Percentiles rank a stretch among this genome's conserved stretches.
phyloP scores from a whole-genome alignment of 176 grass and related monocot genomes.

The Thinopyrum elongatum region DNA sequence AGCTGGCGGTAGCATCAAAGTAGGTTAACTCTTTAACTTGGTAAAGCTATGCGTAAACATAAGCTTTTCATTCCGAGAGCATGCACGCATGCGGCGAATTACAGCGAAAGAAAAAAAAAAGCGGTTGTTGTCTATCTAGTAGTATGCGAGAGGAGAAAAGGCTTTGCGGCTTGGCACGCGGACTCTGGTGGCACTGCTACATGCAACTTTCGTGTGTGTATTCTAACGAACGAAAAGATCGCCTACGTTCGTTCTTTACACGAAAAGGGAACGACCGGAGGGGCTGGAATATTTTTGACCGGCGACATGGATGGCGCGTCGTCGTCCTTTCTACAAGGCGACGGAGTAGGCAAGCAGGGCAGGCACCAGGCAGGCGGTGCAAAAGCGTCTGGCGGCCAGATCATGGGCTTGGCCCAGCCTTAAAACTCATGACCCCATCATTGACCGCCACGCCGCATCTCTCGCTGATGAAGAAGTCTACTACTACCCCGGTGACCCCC shows the following conservation, averaged over 20 bases:
- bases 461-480: too few species aligned
- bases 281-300: neutral
- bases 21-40: too few species aligned
- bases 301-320: neutral
- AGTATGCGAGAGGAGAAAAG: neutral
- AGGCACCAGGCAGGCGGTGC: neutral
- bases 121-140: neutral
- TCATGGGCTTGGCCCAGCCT: neutral
- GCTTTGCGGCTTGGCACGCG: neutral
- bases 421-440: constrained; percentile 4
- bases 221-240: neutral
- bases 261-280: neutral
- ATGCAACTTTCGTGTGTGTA: neutral
- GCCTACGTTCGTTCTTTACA: neutral
- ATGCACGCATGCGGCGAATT: too few species aligned
- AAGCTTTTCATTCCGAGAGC: too few species aligned
- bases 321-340: neutral
- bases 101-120: neutral
- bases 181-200: neutral
- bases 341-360: neutral
- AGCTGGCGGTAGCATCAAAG: too few species aligned
- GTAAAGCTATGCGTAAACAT: too few species aligned
- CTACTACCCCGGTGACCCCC: neutral
- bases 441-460: neutral
- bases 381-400: neutral